Percentiles rank a stretch among this genome's conserved stretches.
Evolutionary conservation across 1,139 yeast genomes (phyloP).

Genomic region (Pichia sp.): DNA sequence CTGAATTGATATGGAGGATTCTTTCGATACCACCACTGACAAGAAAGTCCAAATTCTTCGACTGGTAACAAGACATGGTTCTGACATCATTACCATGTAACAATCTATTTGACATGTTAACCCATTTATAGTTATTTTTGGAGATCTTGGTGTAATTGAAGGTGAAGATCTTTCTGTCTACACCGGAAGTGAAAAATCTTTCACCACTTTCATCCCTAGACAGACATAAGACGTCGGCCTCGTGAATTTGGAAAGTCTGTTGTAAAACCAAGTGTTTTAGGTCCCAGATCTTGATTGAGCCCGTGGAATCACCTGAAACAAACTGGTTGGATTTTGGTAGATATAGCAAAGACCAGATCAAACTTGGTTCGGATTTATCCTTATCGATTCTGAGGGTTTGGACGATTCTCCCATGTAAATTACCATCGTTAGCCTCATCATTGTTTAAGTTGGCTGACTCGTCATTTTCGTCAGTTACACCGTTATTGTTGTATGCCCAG

Average conservation of each 20-base stretch:
- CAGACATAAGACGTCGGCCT: conserved; percentile 82
- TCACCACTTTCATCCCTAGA: conserved; percentile 56
- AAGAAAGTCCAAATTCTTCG: conserved; percentile 60
- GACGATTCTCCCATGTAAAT: conserved; percentile 26
- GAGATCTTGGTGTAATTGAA: conserved; percentile 37
- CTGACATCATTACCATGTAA: conserved; percentile 89
- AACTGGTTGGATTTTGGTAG: conserved; percentile 59
- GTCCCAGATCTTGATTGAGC: conserved; percentile 91
- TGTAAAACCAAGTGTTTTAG: conserved; percentile 61
- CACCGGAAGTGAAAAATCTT: conserved; percentile 80
- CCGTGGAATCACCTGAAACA: conserved; percentile 95
- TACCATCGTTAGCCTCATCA: conserved; percentile 18
- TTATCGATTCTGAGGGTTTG: conserved; percentile 47
- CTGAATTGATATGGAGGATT: conserved; percentile 63
- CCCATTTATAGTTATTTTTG: conserved; percentile 49
- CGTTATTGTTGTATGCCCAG: conserved; percentile 42
- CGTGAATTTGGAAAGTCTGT: conserved; percentile 79
- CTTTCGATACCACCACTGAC: conserved; percentile 91
- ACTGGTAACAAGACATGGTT: conserved; percentile 62
- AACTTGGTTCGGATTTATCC: conserved; percentile 48
- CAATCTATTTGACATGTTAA: conserved; percentile 64
- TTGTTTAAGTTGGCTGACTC: background rate
- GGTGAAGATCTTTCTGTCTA: conserved; percentile 82
- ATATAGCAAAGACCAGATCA: conserved; percentile 75
- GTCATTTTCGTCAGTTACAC: background rate